A percentile compares a stretch with the other conserved stretches of the same genome.
These are phyloP conservation scores for Vigna nakashimae DNA, from an alignment of 306 rosid genomes.

Conservation along the genomic window DNA sequence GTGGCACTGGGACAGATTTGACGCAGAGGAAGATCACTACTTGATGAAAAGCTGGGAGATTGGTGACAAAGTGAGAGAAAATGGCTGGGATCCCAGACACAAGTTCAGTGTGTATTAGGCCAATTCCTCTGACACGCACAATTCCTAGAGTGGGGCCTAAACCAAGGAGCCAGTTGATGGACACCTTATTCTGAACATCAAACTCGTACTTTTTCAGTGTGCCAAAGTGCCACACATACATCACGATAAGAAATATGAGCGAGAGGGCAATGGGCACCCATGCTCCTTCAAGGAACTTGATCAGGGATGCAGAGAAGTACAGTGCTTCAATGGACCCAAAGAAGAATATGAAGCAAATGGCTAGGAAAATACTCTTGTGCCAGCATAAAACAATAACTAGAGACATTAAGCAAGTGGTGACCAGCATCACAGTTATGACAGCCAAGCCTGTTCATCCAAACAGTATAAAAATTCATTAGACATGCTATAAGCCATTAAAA, in stretches of 20 bases:
- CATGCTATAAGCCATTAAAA: background rate
- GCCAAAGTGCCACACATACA: constrained; percentile 98
- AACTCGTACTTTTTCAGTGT: constrained; percentile 89
- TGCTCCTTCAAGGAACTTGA: constrained; percentile 94
- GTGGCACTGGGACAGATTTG: constrained; percentile 97
- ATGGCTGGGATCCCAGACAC: constrained; percentile 95
- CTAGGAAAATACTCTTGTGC: constrained; percentile 71
- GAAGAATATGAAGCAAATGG: constrained; percentile 79
- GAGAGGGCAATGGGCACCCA: constrained; percentile 98
- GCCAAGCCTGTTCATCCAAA: constrained; percentile 76
- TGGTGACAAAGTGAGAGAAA: constrained; percentile 97
- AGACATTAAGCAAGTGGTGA: constrained; percentile 95
- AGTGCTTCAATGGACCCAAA: constrained; percentile 96
- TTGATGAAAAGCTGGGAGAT: constrained; percentile 97
- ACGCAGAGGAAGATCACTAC: constrained; percentile 93
- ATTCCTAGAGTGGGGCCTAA: constrained; percentile 86
- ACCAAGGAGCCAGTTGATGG: constrained; percentile 91
- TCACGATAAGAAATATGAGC: constrained; percentile 74
- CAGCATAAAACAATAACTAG: constrained; percentile 94
- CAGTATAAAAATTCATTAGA: constrained; percentile 34
- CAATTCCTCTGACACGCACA: constrained; percentile 90
- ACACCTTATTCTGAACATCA: constrained; percentile 93
- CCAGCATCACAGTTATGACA: constrained; percentile 95
- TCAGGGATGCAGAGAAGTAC: constrained; percentile 97
- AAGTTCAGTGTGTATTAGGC: constrained; percentile 94